Conservation (phyloP, 176 grass and related monocot genomes). For the Pharus latifolius region DNA sequence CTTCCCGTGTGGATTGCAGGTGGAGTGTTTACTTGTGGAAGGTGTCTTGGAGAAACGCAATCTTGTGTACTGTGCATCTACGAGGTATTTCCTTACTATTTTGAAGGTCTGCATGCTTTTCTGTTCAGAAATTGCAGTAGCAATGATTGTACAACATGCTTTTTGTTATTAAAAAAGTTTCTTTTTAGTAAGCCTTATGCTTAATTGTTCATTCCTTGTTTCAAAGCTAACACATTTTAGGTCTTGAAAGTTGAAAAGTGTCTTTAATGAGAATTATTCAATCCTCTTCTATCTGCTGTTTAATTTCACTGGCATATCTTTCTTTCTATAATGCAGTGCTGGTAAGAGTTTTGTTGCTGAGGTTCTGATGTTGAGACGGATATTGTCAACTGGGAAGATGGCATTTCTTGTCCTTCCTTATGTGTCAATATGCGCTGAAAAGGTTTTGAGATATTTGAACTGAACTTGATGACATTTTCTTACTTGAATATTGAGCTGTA, state of each 20-base stretch:
- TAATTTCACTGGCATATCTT: background rate
- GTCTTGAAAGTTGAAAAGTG: too few relatives aligned
- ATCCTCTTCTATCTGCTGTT: background rate
- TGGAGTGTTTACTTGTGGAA: conserved; percentile 81
- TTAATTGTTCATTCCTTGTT: background rate
- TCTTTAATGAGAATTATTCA: background rate
- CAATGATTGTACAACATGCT: background rate
- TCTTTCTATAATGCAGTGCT: conserved; percentile 45
- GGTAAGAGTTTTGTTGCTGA: conserved; percentile 99
- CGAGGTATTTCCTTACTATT: conserved; percentile 38
- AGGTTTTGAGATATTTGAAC: conserved; percentile 41
- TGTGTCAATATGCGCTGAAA: conserved; percentile 91
- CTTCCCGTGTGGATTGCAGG: conserved; percentile 32
- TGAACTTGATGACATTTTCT: background rate
- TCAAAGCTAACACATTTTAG: background rate
- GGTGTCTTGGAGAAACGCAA: conserved; percentile 89
- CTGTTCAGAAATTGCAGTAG: conserved; percentile 2
- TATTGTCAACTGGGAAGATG: conserved; percentile 79
- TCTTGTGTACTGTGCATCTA: conserved; percentile 98
- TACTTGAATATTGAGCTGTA: background rate
- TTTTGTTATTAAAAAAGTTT: background rate
- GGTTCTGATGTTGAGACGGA: conserved; percentile 89
- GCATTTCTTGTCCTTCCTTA: conserved; percentile 94
- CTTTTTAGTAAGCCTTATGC: too few relatives aligned
- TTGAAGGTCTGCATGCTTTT: background rate